Base-by-base conservation (phyloP, 2,329 filamentous ascomycete species). In the Fusarium heterosporum region DNA sequence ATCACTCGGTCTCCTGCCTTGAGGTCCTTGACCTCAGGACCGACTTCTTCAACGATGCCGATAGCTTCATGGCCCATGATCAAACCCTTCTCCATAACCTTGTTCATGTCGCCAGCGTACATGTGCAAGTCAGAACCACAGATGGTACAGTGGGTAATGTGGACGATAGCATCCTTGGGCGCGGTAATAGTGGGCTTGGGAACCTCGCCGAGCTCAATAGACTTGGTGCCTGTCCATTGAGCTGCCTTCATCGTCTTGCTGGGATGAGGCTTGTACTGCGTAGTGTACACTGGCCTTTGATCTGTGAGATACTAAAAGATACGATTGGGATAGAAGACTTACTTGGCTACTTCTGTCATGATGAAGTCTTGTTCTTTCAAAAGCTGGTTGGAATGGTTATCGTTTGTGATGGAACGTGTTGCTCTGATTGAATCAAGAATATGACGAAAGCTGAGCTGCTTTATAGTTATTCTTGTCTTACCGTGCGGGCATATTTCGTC, bases 31-130 rank as follows among this genome's bases (percentile, higher is more conserved):
- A 56, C 47, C 5, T 25, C 1, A 1, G 46, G 8, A 0, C 47
- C 47, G 1, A 53, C 38, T 4, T 56, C 47, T 22, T 56, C 47
- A 14, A 53, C 38, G 17, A 56, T 56, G 17, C 53, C 53, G 7
- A 56, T 53, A 8, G 47, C 53, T 6, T 56, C 53, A 1, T 56
- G 53, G 3, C 53, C 53, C 53, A 56, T 53, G 47, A 56, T 53
- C 9, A 56, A 8, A 2, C 53, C 53, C 11, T 53, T 52, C 9
- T 56, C 53, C 47, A 53, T 56, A 4, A 29, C 53, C 9, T 56
- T 56, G 47, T 56, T 56, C 2, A 56, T 8, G 12, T 56, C 47
- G 7, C 53, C 53, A 5, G 41, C 36, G n/a, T 56, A 56, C 47
- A 56, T 56, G 9, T 56, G 53, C 0, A 56, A 22, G 17, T 56